Conservation (phyloP, 2,329 filamentous ascomycete genomes). For the Cercospora brassicicola region DNA sequence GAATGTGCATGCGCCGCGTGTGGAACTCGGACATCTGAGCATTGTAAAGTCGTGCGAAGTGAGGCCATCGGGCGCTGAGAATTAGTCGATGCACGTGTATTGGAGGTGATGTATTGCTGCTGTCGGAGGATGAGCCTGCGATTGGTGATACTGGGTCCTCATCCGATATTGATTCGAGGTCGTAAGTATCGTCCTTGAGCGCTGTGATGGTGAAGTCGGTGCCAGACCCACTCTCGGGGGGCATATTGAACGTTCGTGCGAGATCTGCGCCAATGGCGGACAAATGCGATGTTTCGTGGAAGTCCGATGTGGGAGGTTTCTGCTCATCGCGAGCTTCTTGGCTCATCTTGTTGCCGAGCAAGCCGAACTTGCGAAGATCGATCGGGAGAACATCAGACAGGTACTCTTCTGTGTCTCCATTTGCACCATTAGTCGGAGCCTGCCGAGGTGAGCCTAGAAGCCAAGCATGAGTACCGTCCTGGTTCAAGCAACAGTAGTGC, state of each 20-base stretch:
- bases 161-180: constrained; percentile 63
- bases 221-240: constrained; percentile 79
- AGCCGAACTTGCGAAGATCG: constrained; percentile 85
- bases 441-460: constrained; percentile 89
- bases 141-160: constrained; percentile 43
- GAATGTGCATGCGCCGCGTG: constrained; percentile 95
- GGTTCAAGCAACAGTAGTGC: constrained; percentile 97
- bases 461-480: constrained; percentile 95
- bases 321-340: constrained; percentile 41
- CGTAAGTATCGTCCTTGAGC: constrained; percentile 64
- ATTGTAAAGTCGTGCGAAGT: constrained; percentile 88
- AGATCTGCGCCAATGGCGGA: constrained; percentile 79
- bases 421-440: constrained; percentile 64
- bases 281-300: constrained; percentile 53
- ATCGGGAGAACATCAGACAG: constrained; percentile 92
- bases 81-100: constrained; percentile 97
- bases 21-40: constrained; percentile 98
- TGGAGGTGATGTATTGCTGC: constrained; percentile 64
- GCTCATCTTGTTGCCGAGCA: constrained; percentile 72
- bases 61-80: constrained; percentile 90
- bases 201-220: constrained; percentile 91
- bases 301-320: constrained; percentile 55
- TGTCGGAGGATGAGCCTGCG: constrained; percentile 18
- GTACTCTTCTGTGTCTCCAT: constrained; percentile 76
- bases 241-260: constrained; percentile 80